Evolutionary conservation across 768 basidiomycete species (phyloP), one percentile per base, ranked within the genome.

Genomic region (Antrodiella citrinella): DNA sequence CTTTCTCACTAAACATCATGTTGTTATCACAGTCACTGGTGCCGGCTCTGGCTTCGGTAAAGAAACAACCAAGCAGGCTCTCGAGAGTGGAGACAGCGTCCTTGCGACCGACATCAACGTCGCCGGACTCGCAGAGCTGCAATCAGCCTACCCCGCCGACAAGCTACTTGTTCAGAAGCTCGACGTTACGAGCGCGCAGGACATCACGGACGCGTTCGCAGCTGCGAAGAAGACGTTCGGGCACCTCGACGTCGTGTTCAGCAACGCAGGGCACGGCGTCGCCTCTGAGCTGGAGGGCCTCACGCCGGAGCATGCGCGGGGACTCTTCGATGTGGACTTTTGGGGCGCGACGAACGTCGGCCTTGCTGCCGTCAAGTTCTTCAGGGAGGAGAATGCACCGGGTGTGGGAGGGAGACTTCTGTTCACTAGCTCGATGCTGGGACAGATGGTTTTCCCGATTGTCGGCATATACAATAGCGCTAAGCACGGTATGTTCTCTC

Each of bases 161-260:
- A 63, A 59, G 26, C 65, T 76, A 1, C 63, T 73, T 51, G 51
- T 69, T 46, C 57, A 73, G 53, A 58, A 61, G 38, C 57, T 74
- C 26, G 72, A 77, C 48, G 71, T 76, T 43, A 67, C 59, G 20
- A 52, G 55, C 18, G 50, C 50, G 1, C 51, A 58, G n/a, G 63
- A 71, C 3, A 66, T 73, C 43, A 52, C 26, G 4, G 55, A 57
- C 4, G 69, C 65, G 0, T 76, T 76, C 49, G 54, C 54, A n/a
- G 53, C 55, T 41, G 65, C 65, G 0, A 51, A 65, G 30, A 57
- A 63, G 23, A 55, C 54, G 12, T 76, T 73, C 55, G 73, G 72
- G 3, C 60, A 68, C 19, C 54, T 75, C 13, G 76, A 76, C 47
- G 58, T 75, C 38, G 73, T 75, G 3, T 66, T 70, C 53, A 74